Base-by-base conservation (phyloP, 495 filamentous ascomycete species). In the Xylaria bambusicola region DNA sequence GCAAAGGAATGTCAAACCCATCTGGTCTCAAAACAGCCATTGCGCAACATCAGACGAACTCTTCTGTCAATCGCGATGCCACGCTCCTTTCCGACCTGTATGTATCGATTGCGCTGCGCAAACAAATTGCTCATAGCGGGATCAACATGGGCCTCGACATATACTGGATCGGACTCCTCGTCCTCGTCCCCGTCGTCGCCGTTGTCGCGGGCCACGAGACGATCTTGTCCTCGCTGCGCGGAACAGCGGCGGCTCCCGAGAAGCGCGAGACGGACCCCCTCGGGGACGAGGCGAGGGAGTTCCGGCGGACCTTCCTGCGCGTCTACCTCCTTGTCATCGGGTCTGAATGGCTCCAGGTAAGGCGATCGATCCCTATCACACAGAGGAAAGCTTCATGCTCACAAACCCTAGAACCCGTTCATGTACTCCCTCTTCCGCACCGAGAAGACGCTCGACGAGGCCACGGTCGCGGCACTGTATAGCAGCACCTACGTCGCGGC, bases 301-400 rank as follows among this genome's bases (percentile, higher is more conserved):
- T 80, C 51, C 71, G 60, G 15, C 48, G 60, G 17, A 69, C 69
- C 10, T 79, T 78, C 61, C 61, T 80, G n/a, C 60, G 66, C 23
- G 77, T 77, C 3, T 80, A 78, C 52, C 62, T 70, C 47, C 64
- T 80, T 1, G 68, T 76, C 3, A 71, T 73, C 69, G 77, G 69
- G 29, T 73, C 77, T 2, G 77, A 80, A 38, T 79, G 77, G 76
- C 68, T 80, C 29, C 74, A 80, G 70, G 75, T 77, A 60, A 27
- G 6, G 5, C n/a, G 6, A 56, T 51, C 48, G 42, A 23, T 21
- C 29, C 35, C 20, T 13, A 3, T 20, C 31, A n/a, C n/a, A n/a
- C n/a, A n/a, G n/a, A n/a, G n/a, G n/a, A n/a, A n/a, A n/a, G n/a
- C n/a, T n/a, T n/a, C n/a, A n/a, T n/a, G n/a, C n/a, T n/a, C n/a